Base-by-base conservation (phyloP, 495 filamentous ascomycete genomes). In the Tirmania nivea region DNA sequence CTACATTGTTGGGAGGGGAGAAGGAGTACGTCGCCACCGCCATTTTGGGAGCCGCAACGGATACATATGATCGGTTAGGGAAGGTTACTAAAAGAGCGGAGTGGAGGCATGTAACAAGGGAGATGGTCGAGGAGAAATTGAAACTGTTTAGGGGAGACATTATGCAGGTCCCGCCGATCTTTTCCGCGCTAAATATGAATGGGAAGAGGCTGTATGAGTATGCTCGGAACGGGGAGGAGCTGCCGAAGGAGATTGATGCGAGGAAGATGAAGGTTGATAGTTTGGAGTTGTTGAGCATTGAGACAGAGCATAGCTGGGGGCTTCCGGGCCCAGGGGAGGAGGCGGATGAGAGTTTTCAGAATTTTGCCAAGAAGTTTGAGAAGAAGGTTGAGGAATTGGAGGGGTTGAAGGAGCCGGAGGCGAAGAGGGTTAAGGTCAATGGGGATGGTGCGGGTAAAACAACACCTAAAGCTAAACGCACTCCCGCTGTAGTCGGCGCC, bases 171-270 rank as follows among this genome's bases (percentile, higher is more conserved):
- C 92, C 92, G 36, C 90, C 89, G 20, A 77, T 99, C 20, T 85
- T 84, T 65, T 93, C 85, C n/a, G 89, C 92, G 25, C 71, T 96
- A 39, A 83, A 81, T 63, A 80, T 95, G 57, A 69, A 94, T 52
- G 90, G 90, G 2, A 96, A 94, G 70, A 79, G 78, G 34, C 71
- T 94, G 34, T 99, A 96, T 61, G 87, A 99, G 70, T 96, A 96
- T 68, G 92, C 92, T 31, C 71, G 92, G 12, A 84, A 84, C 63
- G 92, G 92, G 1, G 84, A 81, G 63, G 73, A 80, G 51, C 76
- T 88, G 8, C 89, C 89, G 2, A 69, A 79, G 53, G 83, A 92
- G 67, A 90, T 99, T 51, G 72, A 86, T 65, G 73, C 79, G 54
- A 67, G 90, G 52, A 78, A 81, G 0, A 83, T 96, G 4, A 78